Evolutionary conservation across 768 basidiomycete species (phyloP).

Genomic region (Boletus reticuloceps): DNA sequence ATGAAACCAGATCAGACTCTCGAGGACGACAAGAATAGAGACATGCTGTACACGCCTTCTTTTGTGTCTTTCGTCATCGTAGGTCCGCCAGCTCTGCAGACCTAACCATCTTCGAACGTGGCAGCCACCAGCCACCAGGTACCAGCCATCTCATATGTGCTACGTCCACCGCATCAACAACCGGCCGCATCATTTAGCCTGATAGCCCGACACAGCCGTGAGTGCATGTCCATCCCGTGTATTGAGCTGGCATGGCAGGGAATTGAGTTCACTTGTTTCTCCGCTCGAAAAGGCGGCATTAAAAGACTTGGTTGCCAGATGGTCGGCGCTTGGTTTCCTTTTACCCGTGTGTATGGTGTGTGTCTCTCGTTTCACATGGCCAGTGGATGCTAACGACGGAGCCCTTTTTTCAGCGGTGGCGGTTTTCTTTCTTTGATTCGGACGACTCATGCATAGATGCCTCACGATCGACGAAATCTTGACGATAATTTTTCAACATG

Average conservation of each 20-base stretch:
- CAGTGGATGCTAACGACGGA: neutral
- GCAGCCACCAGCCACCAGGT: neutral
- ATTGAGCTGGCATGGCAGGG: neutral
- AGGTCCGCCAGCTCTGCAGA: neutral
- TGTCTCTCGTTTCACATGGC: conserved; percentile 10
- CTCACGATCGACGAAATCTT: conserved; percentile 33
- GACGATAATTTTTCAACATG: conserved; percentile 31
- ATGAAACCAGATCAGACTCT: neutral
- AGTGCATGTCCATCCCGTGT: neutral
- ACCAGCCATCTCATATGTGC: conserved; percentile 15
- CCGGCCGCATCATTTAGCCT: conserved; percentile 18
- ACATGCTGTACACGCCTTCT: conserved; percentile 7
- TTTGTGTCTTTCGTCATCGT: neutral
- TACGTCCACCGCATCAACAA: conserved; percentile 1
- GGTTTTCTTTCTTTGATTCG: conserved; percentile 10
- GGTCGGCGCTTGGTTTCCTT: conserved; percentile 11
- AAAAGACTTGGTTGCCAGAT: neutral
- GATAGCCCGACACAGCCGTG: conserved; percentile 14
- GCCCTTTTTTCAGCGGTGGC: conserved; percentile 8
- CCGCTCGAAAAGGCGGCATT: conserved; percentile 21
- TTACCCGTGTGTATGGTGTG: conserved; percentile 25
- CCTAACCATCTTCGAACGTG: neutral
- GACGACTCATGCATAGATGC: conserved; percentile 33
- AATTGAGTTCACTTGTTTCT: conserved; percentile 10
- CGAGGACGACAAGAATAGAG: neutral